Base-by-base conservation (phyloP, 1,284 basidiomycete genomes). In the Moesziomyces parantarcticus region DNA sequence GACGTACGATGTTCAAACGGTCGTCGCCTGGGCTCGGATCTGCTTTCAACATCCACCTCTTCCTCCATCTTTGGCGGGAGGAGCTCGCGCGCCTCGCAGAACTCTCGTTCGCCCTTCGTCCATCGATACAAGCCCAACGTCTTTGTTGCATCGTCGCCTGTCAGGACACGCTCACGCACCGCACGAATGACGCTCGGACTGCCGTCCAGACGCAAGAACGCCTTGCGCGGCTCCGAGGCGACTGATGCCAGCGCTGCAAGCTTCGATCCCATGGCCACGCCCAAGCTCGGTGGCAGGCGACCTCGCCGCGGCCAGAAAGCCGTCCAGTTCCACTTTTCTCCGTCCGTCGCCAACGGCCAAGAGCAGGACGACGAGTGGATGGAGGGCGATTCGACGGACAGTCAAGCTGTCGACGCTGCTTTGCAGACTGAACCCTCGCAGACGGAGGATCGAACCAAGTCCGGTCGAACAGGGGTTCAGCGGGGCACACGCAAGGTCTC, bases 131-230 rank as follows among this genome's bases (percentile, higher is more conserved):
- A 64, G 43, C 64, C 56, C n/a, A 67, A 48, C 50, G 54, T 60
- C 14, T 78, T 74, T 44, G 59, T 71, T 8, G 76, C 76, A 16
- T 69, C 76, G 1, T 78, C 76, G 21, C 76, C 76, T 22, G 50
- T 76, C 54, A 51, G 62, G 5, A 77, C 69, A 9, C 61, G 75
- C 5, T 58, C 73, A 3, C 56, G 70, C 16, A 51, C 69, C n/a
- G 65, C 58, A 8, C 58, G 72, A n/a, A 54, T 56, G 5, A 57
- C 56, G 7, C 13, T 53, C 1, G 55, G 56, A 1, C 14, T 64
- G 25, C 58, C 65, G 16, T 41, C 47, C 10, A 70, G 56, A 36
- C 45, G 53, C 21, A 73, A 49, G 46, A 26, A 40, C 2, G 58
- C 48, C 21, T 5, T 43, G 8, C 58, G 61, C 20, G 60, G 56